Conservation (phyloP, 371 early-diverging fungal species). For the Phascolomyces articulosus region DNA sequence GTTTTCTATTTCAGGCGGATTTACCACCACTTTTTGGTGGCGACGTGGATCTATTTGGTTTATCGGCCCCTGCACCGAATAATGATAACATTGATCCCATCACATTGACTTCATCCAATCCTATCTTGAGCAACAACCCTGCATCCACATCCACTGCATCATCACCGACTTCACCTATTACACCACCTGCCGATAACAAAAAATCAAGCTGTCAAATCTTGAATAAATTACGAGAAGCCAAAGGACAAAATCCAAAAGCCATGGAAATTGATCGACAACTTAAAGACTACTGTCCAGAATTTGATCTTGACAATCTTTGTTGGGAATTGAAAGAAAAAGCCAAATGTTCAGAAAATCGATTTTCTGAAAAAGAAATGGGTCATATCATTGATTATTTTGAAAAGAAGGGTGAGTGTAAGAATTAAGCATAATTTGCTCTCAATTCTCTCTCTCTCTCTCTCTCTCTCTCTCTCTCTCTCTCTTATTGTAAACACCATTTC, state of each 20-base stretch:
- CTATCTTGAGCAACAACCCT: neutral
- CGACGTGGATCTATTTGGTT: conserved; percentile 28
- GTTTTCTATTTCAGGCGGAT: conserved; percentile 26
- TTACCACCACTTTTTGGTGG: conserved; percentile 32
- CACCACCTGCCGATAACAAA: neutral
- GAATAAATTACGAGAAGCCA: conserved; percentile 10
- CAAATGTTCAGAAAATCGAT: conserved; percentile 5
- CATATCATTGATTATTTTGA: conserved; percentile 10
- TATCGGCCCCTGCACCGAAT: conserved; percentile 28
- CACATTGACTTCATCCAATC: too few relatives aligned
- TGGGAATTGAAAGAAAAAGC: conserved; percentile 23
- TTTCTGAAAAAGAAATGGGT: conserved; percentile 10
- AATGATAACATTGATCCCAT: conserved; percentile 5
- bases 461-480: neutral
- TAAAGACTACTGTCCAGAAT: conserved; percentile 24
- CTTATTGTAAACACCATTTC: too few relatives aligned
- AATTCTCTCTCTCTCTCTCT: neutral
- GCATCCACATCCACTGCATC: too few relatives aligned
- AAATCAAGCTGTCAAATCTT: neutral
- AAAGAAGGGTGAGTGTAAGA: neutral
- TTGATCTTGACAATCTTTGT: conserved; percentile 32
- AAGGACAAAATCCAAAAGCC: conserved; percentile 23
- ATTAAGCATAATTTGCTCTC: neutral
- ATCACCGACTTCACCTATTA: neutral
- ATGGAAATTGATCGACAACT: conserved; percentile 24